phyloP scores from a whole-genome alignment of 805 yeast species.

The Suhomyces xylopsoci region DNA sequence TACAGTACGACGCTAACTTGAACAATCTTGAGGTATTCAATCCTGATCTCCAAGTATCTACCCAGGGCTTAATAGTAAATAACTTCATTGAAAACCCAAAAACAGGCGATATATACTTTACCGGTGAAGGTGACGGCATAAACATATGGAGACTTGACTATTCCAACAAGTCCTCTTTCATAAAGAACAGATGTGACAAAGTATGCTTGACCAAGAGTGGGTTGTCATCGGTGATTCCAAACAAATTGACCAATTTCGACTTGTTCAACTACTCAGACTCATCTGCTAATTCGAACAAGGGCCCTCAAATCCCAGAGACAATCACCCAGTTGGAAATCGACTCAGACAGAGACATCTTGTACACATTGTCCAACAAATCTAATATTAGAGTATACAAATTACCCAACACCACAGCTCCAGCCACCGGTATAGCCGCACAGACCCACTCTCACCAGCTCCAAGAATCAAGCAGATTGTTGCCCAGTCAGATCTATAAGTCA shows the following conservation, averaged over 20 bases:
- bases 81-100: slow-evolving; percentile 55
- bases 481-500: slow-evolving; percentile 46
- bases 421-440: background rate
- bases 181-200: slow-evolving; percentile 76
- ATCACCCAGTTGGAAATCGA: slow-evolving; percentile 70
- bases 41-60: slow-evolving; percentile 76
- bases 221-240: slow-evolving; percentile 39
- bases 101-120: slow-evolving; percentile 79
- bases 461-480: slow-evolving; percentile 37
- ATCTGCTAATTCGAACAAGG: slow-evolving; percentile 10
- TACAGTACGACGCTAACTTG: slow-evolving; percentile 47
- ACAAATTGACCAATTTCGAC: slow-evolving; percentile 32
- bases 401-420: slow-evolving; percentile 28
- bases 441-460: slow-evolving; percentile 27
- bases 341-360: slow-evolving; percentile 70
- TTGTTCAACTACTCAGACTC: slow-evolving; percentile 22
- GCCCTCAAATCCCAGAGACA: slow-evolving; percentile 45
- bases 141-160: slow-evolving; percentile 88
- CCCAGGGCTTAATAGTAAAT: slow-evolving; percentile 72
- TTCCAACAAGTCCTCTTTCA: slow-evolving; percentile 81
- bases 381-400: slow-evolving; percentile 76
- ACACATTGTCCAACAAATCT: slow-evolving; percentile 79
- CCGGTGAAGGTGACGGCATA: slow-evolving; percentile 73
- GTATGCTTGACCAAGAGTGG: slow-evolving; percentile 74
- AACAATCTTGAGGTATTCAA: slow-evolving; percentile 67